Evolutionary conservation across 140 eudicot genomes (phyloP).

Genomic region (Bidens hawaiensis): DNA sequence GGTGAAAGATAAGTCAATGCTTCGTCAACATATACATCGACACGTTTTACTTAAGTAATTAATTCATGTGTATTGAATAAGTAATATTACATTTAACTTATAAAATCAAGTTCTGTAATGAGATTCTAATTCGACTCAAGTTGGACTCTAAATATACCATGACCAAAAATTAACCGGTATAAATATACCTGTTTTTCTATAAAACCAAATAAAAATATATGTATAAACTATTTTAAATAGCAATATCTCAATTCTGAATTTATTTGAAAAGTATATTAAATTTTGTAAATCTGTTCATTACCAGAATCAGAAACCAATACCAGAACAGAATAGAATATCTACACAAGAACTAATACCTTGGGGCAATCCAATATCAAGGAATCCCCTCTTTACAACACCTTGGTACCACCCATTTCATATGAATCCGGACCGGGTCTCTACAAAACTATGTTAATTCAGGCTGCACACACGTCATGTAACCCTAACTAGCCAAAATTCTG

Average conservation of each 20-base stretch:
- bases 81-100: no score
- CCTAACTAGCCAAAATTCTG: slow-evolving; percentile 45
- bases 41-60: no score
- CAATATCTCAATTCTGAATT: not conserved
- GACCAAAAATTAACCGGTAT: not conserved
- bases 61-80: no score
- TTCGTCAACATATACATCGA: not conserved
- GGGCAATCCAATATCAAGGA: slow-evolving; percentile 13
- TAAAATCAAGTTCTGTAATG: not conserved
- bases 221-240: not conserved
- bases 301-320: slow-evolving; percentile 4
- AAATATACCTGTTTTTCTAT: not conserved
- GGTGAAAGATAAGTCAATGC: not conserved
- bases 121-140: not conserved
- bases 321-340: slow-evolving; percentile 14
- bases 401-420: slow-evolving; percentile 16
- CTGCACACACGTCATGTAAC: slow-evolving; percentile 27
- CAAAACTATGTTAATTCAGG: slow-evolving; percentile 33
- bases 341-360: slow-evolving; percentile 10
- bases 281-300: slow-evolving; percentile 11
- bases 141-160: not conserved
- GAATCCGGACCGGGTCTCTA: slow-evolving; percentile 29
- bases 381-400: slow-evolving; percentile 52
- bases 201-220: no score
- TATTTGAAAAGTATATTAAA: not conserved